Percentiles rank a stretch among this genome's conserved stretches.
Conservation (phyloP, 1,284 basidiomycete species). For the Polyporus tsugae region DNA sequence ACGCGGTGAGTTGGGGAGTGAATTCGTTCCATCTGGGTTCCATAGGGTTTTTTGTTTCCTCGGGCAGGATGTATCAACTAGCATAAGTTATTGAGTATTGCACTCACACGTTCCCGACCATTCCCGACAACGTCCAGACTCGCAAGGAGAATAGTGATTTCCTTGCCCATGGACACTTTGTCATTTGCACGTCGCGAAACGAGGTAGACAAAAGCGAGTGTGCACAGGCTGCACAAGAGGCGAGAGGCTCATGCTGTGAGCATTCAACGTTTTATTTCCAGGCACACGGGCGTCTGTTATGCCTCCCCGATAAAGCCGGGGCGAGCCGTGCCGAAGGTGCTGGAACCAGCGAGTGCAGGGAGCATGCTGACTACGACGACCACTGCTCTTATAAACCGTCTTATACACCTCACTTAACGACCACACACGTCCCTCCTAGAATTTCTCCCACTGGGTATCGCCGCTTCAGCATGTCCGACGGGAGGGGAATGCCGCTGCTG, state of each 20-base stretch:
- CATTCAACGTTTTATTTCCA: background rate
- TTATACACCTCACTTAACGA: background rate
- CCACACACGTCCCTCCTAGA: background rate
- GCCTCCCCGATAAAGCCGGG: conserved; percentile 14
- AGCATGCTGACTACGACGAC: conserved; percentile 17
- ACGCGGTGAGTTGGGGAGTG: background rate
- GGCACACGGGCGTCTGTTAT: background rate
- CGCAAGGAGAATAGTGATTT: background rate
- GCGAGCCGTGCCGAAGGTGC: conserved; percentile 14
- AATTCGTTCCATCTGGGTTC: background rate
- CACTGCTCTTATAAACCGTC: conserved; percentile 9
- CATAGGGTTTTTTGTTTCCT: background rate
- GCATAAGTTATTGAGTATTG: background rate
- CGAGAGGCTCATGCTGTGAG: too few relatives aligned
- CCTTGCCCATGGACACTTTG: background rate
- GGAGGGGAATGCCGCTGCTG: conserved; percentile 69
- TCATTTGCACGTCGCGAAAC: background rate
- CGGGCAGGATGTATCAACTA: background rate
- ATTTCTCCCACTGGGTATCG: background rate
- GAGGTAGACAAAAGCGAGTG: background rate
- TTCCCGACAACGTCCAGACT: background rate
- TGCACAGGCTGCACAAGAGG: background rate
- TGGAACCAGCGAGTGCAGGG: conserved; percentile 13
- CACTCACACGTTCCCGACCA: background rate
- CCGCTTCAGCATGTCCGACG: conserved; percentile 29